phyloP scores from a whole-genome alignment of 2,329 filamentous ascomycete genomes.

The Coleophoma eucalyptorum region DNA sequence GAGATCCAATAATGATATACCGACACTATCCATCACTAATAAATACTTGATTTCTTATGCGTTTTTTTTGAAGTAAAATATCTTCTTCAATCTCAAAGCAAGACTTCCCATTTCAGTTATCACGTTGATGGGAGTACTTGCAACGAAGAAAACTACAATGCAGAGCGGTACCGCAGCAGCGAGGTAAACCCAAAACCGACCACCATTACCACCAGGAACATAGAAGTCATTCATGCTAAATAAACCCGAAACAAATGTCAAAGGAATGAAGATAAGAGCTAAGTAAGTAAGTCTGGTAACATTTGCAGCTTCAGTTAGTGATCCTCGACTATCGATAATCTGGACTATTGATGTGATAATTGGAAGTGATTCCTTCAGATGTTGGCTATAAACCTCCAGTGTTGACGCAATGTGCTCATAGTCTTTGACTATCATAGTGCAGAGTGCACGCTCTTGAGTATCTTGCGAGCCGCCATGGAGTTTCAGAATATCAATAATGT shows the following conservation, averaged over 20 bases:
- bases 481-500: too few species aligned
- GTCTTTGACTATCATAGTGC: constrained; percentile 2
- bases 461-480: constrained; percentile 2
- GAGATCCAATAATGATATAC: too few species aligned
- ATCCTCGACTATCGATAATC: constrained; percentile 6
- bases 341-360: constrained; percentile 9
- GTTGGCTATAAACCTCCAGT: constrained; percentile 4
- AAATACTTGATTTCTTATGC: too few species aligned
- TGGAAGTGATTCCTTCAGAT: constrained; percentile 7
- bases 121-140: too few species aligned
- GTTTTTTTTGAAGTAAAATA: too few species aligned
- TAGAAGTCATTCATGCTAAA: constrained; percentile 4
- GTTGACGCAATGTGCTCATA: constrained; percentile 4
- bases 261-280: constrained; percentile 5
- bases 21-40: too few species aligned
- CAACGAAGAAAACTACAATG: constrained; percentile 2
- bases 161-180: constrained; percentile 4
- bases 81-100: too few species aligned
- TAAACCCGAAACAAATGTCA: constrained; percentile 2
- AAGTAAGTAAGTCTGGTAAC: constrained; percentile 9
- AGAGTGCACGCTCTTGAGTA: background rate
- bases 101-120: too few species aligned
- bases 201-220: background rate
- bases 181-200: background rate
- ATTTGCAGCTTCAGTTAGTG: constrained; percentile 8